These are phyloP conservation scores for Trichoderma sp. DNA, from an alignment of 2,329 filamentous ascomycete genomes.

Conservation along the genomic window DNA sequence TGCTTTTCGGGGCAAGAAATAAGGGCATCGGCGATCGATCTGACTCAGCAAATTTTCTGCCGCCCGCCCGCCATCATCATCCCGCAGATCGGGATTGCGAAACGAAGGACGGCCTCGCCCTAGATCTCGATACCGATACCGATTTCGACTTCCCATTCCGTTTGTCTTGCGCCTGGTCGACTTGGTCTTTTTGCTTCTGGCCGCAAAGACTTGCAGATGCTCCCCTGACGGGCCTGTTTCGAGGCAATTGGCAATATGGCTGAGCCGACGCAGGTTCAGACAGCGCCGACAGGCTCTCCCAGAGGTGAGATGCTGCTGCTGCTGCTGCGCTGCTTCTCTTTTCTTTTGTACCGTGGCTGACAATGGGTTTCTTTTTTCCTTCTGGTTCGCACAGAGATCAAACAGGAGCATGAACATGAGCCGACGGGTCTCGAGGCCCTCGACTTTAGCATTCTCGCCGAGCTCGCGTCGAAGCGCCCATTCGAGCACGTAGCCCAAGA, in stretches of 20 bases:
- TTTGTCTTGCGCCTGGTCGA: neutral
- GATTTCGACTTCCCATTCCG: neutral
- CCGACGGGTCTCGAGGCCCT: constrained; percentile 33
- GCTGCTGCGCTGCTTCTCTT: neutral
- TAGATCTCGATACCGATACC: constrained; percentile 20
- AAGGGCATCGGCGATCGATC: constrained; percentile 38
- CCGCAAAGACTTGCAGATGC: constrained; percentile 23
- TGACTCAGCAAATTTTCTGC: constrained; percentile 45
- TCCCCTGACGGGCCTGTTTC: constrained; percentile 26
- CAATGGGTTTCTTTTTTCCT: neutral
- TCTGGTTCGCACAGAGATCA: constrained; percentile 33
- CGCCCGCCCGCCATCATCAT: constrained; percentile 33
- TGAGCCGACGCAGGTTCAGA: constrained; percentile 40
- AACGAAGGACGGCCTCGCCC: neutral
- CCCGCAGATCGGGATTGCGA: constrained; percentile 20
- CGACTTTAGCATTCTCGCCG: constrained; percentile 37
- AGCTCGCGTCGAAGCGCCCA: constrained; percentile 39
- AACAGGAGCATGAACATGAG: constrained; percentile 39
- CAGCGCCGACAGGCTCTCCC: constrained; percentile 35
- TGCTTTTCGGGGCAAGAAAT: constrained; percentile 41
- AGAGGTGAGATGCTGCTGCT: constrained; percentile 31
- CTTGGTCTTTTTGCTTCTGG: neutral
- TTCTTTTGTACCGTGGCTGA: neutral
- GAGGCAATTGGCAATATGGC: constrained; percentile 40
- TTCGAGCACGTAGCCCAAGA: constrained; percentile 33